Percentiles rank a stretch among this genome's conserved stretches.
Conservation (phyloP, 371 early-diverging fungal genomes). For the Smittium culicis region DNA sequence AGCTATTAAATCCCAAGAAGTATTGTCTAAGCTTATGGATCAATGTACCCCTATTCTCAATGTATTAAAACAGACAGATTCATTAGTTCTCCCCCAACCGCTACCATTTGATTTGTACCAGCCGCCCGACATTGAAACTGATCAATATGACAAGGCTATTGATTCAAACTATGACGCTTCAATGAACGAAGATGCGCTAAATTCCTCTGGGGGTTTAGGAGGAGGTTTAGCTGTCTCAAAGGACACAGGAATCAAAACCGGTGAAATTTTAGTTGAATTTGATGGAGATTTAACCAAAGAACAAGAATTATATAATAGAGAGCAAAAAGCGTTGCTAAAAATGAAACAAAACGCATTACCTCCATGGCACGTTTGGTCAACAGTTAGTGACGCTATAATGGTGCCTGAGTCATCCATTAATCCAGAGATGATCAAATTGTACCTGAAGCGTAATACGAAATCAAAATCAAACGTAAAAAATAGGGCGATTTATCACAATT, state of each 20-base stretch:
- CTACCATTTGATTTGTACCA: slow-evolving; percentile 26
- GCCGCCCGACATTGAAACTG: slow-evolving; percentile 19
- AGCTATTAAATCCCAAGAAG: slow-evolving; percentile 33
- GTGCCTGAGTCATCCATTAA: slow-evolving; percentile 23
- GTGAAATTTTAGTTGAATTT: slow-evolving; percentile 64
- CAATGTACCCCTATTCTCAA: slow-evolving; percentile 69
- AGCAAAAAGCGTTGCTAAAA: slow-evolving; percentile 54
- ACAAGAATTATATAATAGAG: slow-evolving; percentile 47
- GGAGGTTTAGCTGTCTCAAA: slow-evolving; percentile 49
- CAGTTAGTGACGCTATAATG: slow-evolving; percentile 44
- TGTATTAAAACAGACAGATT: slow-evolving; percentile 66
- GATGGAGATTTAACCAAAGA: slow-evolving; percentile 52
- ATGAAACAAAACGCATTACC: slow-evolving; percentile 64
- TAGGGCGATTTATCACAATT: neutral
- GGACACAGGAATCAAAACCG: slow-evolving; percentile 55
- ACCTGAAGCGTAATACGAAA: slow-evolving; percentile 11
- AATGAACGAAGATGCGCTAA: neutral
- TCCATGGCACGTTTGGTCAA: slow-evolving; percentile 63
- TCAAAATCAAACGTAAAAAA: neutral
- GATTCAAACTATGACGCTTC: neutral
- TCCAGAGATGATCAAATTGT: slow-evolving; percentile 17
- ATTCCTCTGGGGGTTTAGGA: slow-evolving; percentile 12
- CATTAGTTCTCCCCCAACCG: slow-evolving; percentile 32
- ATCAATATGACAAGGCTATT: slow-evolving; percentile 4
- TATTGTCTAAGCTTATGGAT: slow-evolving; percentile 45